Percentiles rank a stretch among this genome's conserved stretches.
phyloP scores from a whole-genome alignment of 805 yeast genomes.

The Yamadazyma laniorum region DNA sequence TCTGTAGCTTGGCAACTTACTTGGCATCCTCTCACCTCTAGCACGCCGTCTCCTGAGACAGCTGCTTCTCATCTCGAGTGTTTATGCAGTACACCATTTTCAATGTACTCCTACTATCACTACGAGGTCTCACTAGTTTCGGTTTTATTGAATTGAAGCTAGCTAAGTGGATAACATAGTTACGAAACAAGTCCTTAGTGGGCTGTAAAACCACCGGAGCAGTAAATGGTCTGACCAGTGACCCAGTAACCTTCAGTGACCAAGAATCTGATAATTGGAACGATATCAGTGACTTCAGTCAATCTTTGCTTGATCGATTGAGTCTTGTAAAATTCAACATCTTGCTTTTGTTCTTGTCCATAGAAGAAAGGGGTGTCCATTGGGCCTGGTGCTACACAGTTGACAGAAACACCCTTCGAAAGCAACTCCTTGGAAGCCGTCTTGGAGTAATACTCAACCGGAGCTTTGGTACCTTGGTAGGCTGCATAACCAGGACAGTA shows the following conservation, averaged over 20 bases:
- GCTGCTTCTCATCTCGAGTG: too few relatives aligned
- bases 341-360: slow-evolving; percentile 54
- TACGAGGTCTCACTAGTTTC: too few relatives aligned
- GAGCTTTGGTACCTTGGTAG: slow-evolving; percentile 58
- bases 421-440: slow-evolving; percentile 55
- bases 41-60: too few relatives aligned
- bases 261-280: slow-evolving; percentile 59
- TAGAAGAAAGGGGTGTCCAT: slow-evolving; percentile 68
- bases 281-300: slow-evolving; percentile 59
- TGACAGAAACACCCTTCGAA: slow-evolving; percentile 46
- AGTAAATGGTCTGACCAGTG: slow-evolving; percentile 66
- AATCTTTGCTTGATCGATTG: slow-evolving; percentile 48
- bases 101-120: too few relatives aligned
- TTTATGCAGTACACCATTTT: too few relatives aligned
- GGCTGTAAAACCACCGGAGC: slow-evolving; percentile 66
- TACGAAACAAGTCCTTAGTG: too few relatives aligned
- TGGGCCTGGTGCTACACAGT: slow-evolving; percentile 64
- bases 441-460: slow-evolving; percentile 53
- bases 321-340: slow-evolving; percentile 55
- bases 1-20: too few relatives aligned
- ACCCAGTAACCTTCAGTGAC: slow-evolving; percentile 68
- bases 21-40: too few relatives aligned
- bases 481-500: slow-evolving; percentile 51
- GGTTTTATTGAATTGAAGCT: background rate
- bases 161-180: background rate